Base-by-base conservation (phyloP, 345 rosid species). In the Nasturtium officinale region DNA sequence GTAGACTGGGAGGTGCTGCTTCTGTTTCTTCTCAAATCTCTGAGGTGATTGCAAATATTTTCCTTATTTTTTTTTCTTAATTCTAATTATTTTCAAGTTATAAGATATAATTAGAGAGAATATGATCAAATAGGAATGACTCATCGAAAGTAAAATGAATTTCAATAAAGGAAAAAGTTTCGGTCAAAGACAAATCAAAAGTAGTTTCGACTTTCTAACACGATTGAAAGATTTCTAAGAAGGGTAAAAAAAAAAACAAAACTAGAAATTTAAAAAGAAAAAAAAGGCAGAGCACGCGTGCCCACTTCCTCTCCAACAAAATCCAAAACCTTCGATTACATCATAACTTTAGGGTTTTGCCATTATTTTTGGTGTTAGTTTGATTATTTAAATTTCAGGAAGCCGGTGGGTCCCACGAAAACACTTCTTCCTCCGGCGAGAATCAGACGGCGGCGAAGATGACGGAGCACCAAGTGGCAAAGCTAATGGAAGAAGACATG, bases 401-500 rank as follows among this genome's bases (percentile, higher is more conserved):
- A 73, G 37, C 78, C 59, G 79, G 73, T 83, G 75, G 84, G 73
- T 74, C 82, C 66, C 46, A 78, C 61, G 61, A 65, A 32, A 68
- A 61, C 51, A 35, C 75, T 0, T 47, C 73, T 42, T 13, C 73
- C 65, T 11, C 81, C 84, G 80, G 23, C 77, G 45, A 73, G 33
- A 65, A 67, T 60, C 78, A 74, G 18, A 79, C 84, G 78, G 37
- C 85, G 26, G 43, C 28, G 63, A 71, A 65, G 46, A 83, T 85
- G 79, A 84, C 96, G 80, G 99, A 91, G 77, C 86, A 90, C 54
- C 96, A 95, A 79, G 99, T 95, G 53, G 97, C 91, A 0, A 95
- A 87, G 85, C 83, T 95, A 23, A 90, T 95, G 96, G 97, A 95
- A 48, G 96, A 91, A 70, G 97, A 95, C 69, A 91, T 91, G 99